Evolutionary conservation across 805 yeast species (phyloP), one percentile per base, ranked within the genome.

Genomic region (Blastobotrys peoriensis): DNA sequence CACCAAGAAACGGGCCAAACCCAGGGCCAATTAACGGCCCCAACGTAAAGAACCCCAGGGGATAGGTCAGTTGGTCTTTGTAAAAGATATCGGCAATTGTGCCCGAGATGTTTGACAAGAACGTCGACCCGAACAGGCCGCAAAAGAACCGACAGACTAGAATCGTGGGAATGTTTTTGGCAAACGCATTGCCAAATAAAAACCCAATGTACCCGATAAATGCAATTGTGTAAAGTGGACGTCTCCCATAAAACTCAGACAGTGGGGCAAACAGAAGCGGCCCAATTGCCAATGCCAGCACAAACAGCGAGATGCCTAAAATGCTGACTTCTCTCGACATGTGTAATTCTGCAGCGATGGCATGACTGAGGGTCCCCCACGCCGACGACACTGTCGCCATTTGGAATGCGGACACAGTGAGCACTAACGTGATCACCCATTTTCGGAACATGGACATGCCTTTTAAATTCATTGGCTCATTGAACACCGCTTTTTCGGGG

Each of bases 51-150:
- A 79, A 64, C 2, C 84, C 75, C 80, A 83, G 76, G n/a, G 93
- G 88, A 3, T 79, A 54, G n/a, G 86, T 83, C 58, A 79, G 65
- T 59, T 79, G 78, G 36, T 74, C 73, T 25, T 80, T 77, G 17
- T 71, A 74, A 80, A 89, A 87, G 37, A 86, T 64, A 64, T 87
- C 96, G 44, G 81, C 67, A 50, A 87, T 77, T 3, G 93, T 79
- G 50, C 95, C 96, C 42, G 89, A 87, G 8, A 87, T 91, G 52
- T 86, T 78, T 5, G 94, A 81, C 65, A 87, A 70, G 2, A 91
- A 87, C 2, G 93, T 93, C 1, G 89, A 80, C 1, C 93, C 86
- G 40, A 81, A 72, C 21, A 81, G 70, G 1, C 95, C 95, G 17
- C 82, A 70, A 55, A 87, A 76, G 57, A 85, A 84, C 54, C 96